Percentiles rank a stretch among this genome's conserved stretches.
Evolutionary conservation across 768 basidiomycete genomes (phyloP).

Genomic region (Phaeotremella skinneri): DNA sequence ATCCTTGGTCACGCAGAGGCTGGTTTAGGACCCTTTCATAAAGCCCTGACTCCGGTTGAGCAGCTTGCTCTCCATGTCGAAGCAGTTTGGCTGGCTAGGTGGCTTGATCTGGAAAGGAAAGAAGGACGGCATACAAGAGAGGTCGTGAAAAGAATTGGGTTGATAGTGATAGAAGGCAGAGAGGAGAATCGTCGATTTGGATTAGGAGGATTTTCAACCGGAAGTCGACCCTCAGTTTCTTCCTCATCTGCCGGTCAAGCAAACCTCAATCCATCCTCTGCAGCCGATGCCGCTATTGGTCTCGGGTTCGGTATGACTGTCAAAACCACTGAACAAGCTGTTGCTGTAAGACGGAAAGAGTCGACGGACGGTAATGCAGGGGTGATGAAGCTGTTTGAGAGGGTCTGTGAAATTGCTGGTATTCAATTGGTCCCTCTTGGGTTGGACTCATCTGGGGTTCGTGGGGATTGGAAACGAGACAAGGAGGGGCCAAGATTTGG

Average conservation of each 20-base stretch:
- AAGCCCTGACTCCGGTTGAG: constrained; percentile 73
- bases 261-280: too few species aligned
- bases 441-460: constrained; percentile 23
- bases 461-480: constrained; percentile 30
- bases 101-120: constrained; percentile 79
- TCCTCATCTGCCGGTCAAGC: constrained; percentile 1
- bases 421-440: constrained; percentile 60
- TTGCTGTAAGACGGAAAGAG: constrained; percentile 72
- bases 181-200: constrained; percentile 59
- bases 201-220: constrained; percentile 16
- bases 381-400: constrained; percentile 68
- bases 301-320: constrained; percentile 33
- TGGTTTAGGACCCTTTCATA: constrained; percentile 81
- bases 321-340: constrained; percentile 28
- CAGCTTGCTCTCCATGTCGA: constrained; percentile 68
- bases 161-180: constrained; percentile 73
- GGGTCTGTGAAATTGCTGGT: constrained; percentile 75
- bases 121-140: constrained; percentile 84
- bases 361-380: constrained; percentile 76
- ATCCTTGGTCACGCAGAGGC: constrained; percentile 68
- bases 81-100: constrained; percentile 71
- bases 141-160: constrained; percentile 76
- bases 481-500: constrained; percentile 57
- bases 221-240: not conserved
- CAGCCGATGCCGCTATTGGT: constrained; percentile 24